A percentile compares a stretch with the other conserved stretches of the same genome.
Conservation (phyloP, 108 stramenopile genomes). For the Mayamaea pseudoterrestris region DNA sequence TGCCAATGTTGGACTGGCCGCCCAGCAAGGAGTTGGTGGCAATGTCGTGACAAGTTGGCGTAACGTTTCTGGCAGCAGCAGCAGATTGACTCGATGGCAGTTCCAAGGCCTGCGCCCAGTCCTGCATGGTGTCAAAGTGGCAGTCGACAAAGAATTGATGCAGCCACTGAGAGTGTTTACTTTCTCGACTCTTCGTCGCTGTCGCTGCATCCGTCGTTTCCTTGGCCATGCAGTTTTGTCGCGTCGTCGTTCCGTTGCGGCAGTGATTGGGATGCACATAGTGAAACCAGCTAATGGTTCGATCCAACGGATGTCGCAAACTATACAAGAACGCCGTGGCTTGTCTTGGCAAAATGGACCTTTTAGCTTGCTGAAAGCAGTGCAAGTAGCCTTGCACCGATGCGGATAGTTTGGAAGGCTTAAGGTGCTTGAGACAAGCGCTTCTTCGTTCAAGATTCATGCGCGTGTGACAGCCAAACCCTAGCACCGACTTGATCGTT, state of each 20-base stretch:
- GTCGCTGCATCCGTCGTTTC: too few species aligned
- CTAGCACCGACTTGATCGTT: slow-evolving; percentile 21
- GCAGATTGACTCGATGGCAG: neutral
- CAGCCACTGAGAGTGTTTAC: too few species aligned
- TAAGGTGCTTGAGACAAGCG: slow-evolving; percentile 9
- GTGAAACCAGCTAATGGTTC: slow-evolving; percentile 14
- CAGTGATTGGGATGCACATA: slow-evolving; percentile 25
- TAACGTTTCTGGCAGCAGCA: neutral
- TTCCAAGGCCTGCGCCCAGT: slow-evolving; percentile 1
- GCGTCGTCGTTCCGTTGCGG: slow-evolving; percentile 2
- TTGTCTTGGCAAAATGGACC: neutral
- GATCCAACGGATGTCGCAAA: slow-evolving; percentile 18
- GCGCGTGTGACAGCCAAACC: slow-evolving; percentile 11
- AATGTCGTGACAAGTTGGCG: neutral
- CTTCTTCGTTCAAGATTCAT: slow-evolving; percentile 1
- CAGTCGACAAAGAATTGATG: slow-evolving; percentile 16
- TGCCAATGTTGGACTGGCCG: neutral
- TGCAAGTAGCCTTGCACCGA: slow-evolving; percentile 10
- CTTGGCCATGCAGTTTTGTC: slow-evolving; percentile 6
- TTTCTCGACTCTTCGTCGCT: too few species aligned
- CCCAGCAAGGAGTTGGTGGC: too few species aligned
- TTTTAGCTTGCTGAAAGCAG: slow-evolving; percentile 1
- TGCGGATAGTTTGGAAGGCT: slow-evolving; percentile 5
- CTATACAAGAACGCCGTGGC: slow-evolving; percentile 12
- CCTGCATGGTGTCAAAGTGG: slow-evolving; percentile 16